Percentiles rank a stretch among this genome's conserved stretches.
Evolutionary conservation across 768 basidiomycete species (phyloP).

Genomic region (Macrolepiota fuliginosa): DNA sequence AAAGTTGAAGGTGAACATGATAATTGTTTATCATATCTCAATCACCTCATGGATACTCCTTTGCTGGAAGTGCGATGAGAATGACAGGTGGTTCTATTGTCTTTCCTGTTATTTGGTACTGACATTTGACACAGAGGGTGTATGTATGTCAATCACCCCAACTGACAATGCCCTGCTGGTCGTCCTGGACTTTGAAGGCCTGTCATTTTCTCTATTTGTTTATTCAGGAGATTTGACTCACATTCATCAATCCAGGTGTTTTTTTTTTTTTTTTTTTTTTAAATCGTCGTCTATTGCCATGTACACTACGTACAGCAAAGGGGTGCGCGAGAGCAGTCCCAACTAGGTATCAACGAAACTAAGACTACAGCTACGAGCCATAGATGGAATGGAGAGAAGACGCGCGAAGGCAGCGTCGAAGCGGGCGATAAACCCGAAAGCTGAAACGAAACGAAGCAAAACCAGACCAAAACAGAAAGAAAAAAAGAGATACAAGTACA

Average conservation of each 20-base stretch:
- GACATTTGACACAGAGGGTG: conserved; percentile 39
- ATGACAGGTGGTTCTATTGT: conserved; percentile 38
- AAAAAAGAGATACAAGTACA: too few species aligned
- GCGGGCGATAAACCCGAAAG: too few species aligned
- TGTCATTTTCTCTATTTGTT: background rate
- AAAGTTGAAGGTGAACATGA: conserved; percentile 50
- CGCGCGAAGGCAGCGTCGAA: too few species aligned
- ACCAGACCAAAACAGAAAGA: conserved; percentile 35
- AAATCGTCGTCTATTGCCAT: too few species aligned
- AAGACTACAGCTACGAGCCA: too few species aligned
- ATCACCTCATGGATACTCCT: conserved; percentile 66
- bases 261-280: too few species aligned
- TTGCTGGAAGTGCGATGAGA: conserved; percentile 63
- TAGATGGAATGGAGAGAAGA: too few species aligned
- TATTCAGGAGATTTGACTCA: background rate
- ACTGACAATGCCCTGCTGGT: conserved; percentile 53
- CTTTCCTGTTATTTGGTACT: background rate
- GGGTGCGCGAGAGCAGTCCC: too few species aligned
- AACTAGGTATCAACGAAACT: too few species aligned
- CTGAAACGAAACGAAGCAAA: too few species aligned
- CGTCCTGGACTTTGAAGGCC: conserved; percentile 64
- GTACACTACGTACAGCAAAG: too few species aligned
- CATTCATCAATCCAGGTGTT: conserved; percentile 38
- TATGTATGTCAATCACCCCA: conserved; percentile 68
- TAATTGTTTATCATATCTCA: conserved; percentile 27